Evolutionary conservation across 192 early-diverging fungal genomes (phyloP).

Genomic region (Radiomyces spectabilis): DNA sequence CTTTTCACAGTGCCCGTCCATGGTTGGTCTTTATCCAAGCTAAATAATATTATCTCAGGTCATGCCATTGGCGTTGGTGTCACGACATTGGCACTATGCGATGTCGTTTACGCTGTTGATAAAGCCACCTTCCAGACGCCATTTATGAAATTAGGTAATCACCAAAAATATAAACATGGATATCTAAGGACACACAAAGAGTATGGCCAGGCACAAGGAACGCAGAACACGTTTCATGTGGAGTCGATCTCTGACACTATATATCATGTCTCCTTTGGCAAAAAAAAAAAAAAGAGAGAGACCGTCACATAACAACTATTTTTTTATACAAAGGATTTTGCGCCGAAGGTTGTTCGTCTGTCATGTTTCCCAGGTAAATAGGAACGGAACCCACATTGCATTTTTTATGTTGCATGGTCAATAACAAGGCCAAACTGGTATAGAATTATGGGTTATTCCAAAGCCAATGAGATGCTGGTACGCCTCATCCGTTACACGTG

Average conservation of each 20-base stretch:
- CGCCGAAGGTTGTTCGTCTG: conserved; percentile 61
- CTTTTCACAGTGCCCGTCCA: not conserved
- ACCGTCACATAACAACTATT: no score
- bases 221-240: no score
- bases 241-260: no score
- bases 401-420: not conserved
- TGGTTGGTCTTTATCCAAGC: not conserved
- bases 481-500: not conserved
- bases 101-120: conserved; percentile 57
- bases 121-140: conserved; percentile 64
- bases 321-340: conserved; percentile 47
- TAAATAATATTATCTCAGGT: conserved; percentile 21
- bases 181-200: no score
- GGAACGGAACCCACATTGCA: no score
- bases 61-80: conserved; percentile 63
- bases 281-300: no score
- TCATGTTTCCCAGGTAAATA: conserved; percentile 49
- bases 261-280: no score
- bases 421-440: not conserved
- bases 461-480: conserved; percentile 62
- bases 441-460: conserved; percentile 50
- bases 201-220: no score
- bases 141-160: conserved; percentile 61
- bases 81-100: conserved; percentile 59
- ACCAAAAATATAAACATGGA: no score